Evolutionary conservation across 2,329 filamentous ascomycete genomes (phyloP).

Genomic region (Metarhizium robertsii): DNA sequence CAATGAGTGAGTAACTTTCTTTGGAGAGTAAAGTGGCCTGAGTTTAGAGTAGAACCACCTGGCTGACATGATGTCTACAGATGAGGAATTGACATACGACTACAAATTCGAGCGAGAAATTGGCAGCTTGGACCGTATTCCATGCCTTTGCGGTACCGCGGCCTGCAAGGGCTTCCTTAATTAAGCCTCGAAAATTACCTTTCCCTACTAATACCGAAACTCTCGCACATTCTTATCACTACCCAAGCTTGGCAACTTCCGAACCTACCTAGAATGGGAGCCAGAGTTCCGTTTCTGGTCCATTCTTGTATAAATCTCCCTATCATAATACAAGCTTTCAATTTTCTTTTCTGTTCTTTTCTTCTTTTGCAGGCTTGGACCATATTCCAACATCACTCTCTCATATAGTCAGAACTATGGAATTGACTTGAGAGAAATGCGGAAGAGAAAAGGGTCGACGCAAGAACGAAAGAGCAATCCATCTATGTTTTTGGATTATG

Average conservation of each 20-base stretch:
- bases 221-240: background rate
- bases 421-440: background rate
- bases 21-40: background rate
- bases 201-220: background rate
- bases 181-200: constrained; percentile 34
- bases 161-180: constrained; percentile 99
- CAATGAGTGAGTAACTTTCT: constrained; percentile 63
- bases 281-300: background rate
- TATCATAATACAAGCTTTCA: background rate
- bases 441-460: background rate
- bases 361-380: background rate
- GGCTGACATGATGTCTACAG: constrained; percentile 38
- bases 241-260: background rate
- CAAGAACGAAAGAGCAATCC: background rate
- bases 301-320: background rate
- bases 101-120: constrained; percentile 99
- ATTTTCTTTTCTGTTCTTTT: background rate
- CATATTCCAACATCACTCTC: background rate
- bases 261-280: background rate
- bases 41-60: background rate
- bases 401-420: background rate
- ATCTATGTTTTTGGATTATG: constrained; percentile 5
- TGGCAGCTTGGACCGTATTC: constrained; percentile 88
- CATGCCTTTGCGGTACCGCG: constrained; percentile 90
- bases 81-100: constrained; percentile 98